Evolutionary conservation across 495 filamentous ascomycete genomes (phyloP).

Genomic region (Lophium mytilinum): DNA sequence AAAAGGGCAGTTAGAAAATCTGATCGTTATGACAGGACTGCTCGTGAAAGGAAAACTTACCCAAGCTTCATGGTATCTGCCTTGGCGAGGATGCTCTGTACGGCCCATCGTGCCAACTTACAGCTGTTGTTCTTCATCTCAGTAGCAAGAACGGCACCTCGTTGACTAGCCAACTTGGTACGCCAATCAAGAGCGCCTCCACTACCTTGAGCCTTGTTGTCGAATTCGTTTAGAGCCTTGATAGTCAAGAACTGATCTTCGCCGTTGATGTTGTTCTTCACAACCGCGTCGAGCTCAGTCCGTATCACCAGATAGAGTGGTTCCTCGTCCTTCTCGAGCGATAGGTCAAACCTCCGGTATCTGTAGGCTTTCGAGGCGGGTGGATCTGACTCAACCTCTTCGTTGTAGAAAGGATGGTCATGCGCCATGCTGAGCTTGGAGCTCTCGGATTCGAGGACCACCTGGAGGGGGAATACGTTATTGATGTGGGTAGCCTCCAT

Average conservation of each 20-base stretch:
- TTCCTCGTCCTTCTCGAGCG: slow-evolving; percentile 81
- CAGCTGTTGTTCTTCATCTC: slow-evolving; percentile 99
- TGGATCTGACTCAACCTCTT: slow-evolving; percentile 82
- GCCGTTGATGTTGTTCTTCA: slow-evolving; percentile 83
- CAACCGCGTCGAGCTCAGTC: slow-evolving; percentile 90
- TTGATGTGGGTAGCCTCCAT: slow-evolving; percentile 99
- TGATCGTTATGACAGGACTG: neutral
- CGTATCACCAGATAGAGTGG: slow-evolving; percentile 87
- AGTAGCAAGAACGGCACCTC: slow-evolving; percentile 95
- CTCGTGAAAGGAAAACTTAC: slow-evolving; percentile 36
- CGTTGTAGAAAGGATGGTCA: slow-evolving; percentile 97
- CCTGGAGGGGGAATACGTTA: slow-evolving; percentile 96
- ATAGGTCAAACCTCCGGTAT: slow-evolving; percentile 93
- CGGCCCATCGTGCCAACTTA: slow-evolving; percentile 95
- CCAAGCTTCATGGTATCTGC: slow-evolving; percentile 97
- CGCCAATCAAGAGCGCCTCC: slow-evolving; percentile 95
- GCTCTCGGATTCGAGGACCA: slow-evolving; percentile 69
- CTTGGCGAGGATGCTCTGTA: slow-evolving; percentile 89
- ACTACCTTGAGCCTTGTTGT: slow-evolving; percentile 90
- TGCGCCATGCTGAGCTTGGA: slow-evolving; percentile 72
- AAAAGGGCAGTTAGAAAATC: slow-evolving; percentile 9
- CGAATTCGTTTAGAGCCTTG: slow-evolving; percentile 98
- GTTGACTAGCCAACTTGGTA: slow-evolving; percentile 81
- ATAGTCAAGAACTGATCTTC: slow-evolving; percentile 85
- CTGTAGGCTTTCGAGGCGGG: slow-evolving; percentile 95